Conservation (phyloP, 805 yeast species). For the Ogataea angusta region DNA sequence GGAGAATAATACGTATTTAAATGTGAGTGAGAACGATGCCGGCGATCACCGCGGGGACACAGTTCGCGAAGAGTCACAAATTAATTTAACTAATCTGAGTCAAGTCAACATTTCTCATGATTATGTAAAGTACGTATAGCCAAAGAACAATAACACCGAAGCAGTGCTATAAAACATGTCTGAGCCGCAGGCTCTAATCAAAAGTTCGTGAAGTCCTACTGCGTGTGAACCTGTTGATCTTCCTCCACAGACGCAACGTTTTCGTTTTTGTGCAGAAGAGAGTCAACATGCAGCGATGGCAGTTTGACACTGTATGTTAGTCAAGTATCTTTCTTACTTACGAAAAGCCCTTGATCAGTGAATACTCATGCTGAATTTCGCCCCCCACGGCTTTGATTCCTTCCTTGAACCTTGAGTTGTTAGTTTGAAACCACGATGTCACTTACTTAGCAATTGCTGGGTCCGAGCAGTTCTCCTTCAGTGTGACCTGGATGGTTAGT, state of each 20-base stretch:
- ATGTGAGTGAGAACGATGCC: neutral
- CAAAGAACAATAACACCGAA: slow-evolving; percentile 1
- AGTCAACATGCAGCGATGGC: slow-evolving; percentile 48
- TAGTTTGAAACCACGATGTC: neutral
- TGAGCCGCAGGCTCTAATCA: neutral
- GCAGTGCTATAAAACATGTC: neutral
- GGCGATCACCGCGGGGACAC: slow-evolving; percentile 1
- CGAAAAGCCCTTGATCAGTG: slow-evolving; percentile 64
- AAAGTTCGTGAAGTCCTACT: neutral
- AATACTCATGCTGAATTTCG: slow-evolving; percentile 55
- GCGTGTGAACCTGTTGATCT: slow-evolving; percentile 58
- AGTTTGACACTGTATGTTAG: slow-evolving; percentile 39
- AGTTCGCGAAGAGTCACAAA: slow-evolving; percentile 5
- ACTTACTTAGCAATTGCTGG: slow-evolving; percentile 32
- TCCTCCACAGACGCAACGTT: slow-evolving; percentile 61
- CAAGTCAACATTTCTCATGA: slow-evolving; percentile 4
- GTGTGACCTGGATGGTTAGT: slow-evolving; percentile 31
- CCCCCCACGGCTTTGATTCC: slow-evolving; percentile 55
- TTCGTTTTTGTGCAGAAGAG: slow-evolving; percentile 43
- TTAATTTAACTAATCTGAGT: slow-evolving; percentile 3
- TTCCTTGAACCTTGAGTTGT: slow-evolving; percentile 40
- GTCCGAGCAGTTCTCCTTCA: slow-evolving; percentile 35
- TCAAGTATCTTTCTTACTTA: slow-evolving; percentile 23
- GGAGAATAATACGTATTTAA: slow-evolving; percentile 1
- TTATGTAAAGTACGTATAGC: slow-evolving; percentile 5